These are phyloP conservation scores for Sparassis latifolia DNA, from an alignment of 1,284 basidiomycete genomes.

Conservation along the genomic window DNA sequence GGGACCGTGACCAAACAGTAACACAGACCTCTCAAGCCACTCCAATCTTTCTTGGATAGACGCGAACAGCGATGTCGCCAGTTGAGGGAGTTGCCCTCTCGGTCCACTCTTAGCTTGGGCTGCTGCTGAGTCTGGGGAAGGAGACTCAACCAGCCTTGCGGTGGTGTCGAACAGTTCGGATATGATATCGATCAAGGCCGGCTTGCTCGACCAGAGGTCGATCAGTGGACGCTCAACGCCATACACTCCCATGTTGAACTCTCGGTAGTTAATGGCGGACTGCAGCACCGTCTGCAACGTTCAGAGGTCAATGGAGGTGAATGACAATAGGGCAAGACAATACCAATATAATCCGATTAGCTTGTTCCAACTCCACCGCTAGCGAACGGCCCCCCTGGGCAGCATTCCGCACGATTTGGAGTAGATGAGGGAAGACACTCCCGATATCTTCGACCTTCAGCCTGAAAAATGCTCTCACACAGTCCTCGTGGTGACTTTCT, in stretches of 20 bases:
- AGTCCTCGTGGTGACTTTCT: slow-evolving; percentile 65
- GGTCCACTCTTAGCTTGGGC: slow-evolving; percentile 24
- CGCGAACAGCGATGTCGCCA: slow-evolving; percentile 65
- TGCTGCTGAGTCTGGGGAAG: slow-evolving; percentile 22
- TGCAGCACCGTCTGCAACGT: slow-evolving; percentile 58
- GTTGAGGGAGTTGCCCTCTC: slow-evolving; percentile 63
- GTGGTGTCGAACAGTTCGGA: slow-evolving; percentile 72
- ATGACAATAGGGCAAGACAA: slow-evolving; percentile 17
- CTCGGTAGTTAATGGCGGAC: slow-evolving; percentile 70
- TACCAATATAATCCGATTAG: slow-evolving; percentile 69
- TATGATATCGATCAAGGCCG: slow-evolving; percentile 62
- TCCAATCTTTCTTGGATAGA: slow-evolving; percentile 70
- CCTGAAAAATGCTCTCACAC: slow-evolving; percentile 83
- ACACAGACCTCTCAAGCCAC: slow-evolving; percentile 53
- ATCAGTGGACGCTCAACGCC: slow-evolving; percentile 67
- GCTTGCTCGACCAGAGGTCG: slow-evolving; percentile 81
- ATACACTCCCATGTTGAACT: slow-evolving; percentile 68
- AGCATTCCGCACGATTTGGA: slow-evolving; percentile 37
- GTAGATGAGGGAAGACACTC: slow-evolving; percentile 46
- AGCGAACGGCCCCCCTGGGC: slow-evolving; percentile 35
- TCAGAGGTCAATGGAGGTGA: background rate
- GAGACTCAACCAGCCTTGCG: slow-evolving; percentile 39
- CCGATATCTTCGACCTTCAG: slow-evolving; percentile 58
- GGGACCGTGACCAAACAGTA: background rate
- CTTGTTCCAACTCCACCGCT: slow-evolving; percentile 52